Evolutionary conservation across 2,329 filamentous ascomycete species (phyloP), one percentile per base, ranked within the genome.

Genomic region (Remersonia thermophila): DNA sequence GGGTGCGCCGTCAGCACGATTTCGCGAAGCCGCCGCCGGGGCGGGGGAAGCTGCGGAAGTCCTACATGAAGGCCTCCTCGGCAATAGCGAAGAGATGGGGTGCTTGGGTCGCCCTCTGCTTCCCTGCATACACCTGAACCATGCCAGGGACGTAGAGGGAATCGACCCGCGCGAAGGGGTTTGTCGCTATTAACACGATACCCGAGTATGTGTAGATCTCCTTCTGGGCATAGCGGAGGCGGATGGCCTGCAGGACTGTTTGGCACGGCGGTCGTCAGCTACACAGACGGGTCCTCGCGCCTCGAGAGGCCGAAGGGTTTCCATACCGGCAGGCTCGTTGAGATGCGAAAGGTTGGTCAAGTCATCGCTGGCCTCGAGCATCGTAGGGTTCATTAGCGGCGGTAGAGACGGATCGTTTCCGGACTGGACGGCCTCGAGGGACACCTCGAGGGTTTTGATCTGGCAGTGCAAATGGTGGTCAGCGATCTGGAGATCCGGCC

Each of bases 131-230:
- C 27, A 96, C 86, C 60, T 98, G 91, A n/a, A 98, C 87, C 89
- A 98, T 98, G 47, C 91, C 91, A 13, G 89, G 87, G 9, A 98
- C 91, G 61, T 98, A 98, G 54, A 98, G 77, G 29, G 91, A 98
- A 59, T 98, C 91, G 48, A 98, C 87, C 47, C 91, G 76, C 36
- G 93, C 91, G 55, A 98, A 98, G 15, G 91, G 91, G 63, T 98
- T 98, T 45, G 91, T 93, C 45, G 91, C 91, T 65, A 98, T 98
- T 50, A 98, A 71, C 47, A 98, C 91, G 55, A 98, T 96, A 56
- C 91, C 91, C 58, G 85, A 94, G 67, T 98, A 98, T 55, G 91
- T 98, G 69, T 98, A 98, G 54, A 98, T 98, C 61, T 98, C 91
- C 64, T 96, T 96, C 61, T 98, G 91, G 45, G 83, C 73, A 65